A percentile compares a stretch with the other conserved stretches of the same genome.
These are phyloP conservation scores for Casuarina equisetifolia DNA, from an alignment of 306 rosid species.

Conservation along the genomic window DNA sequence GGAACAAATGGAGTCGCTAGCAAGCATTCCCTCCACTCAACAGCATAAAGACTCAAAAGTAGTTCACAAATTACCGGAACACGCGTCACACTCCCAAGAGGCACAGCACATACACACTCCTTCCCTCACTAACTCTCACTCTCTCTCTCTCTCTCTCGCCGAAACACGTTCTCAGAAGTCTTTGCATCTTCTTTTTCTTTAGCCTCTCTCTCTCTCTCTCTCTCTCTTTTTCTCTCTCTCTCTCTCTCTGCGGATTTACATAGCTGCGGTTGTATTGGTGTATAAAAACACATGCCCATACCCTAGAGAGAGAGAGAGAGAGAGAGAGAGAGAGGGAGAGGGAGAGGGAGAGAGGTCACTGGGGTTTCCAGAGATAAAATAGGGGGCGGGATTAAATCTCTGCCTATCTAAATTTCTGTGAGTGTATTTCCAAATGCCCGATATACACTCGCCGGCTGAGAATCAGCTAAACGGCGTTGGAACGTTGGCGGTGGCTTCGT, in stretches of 20 bases:
- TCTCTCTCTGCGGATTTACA: neutral
- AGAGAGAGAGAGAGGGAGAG: neutral
- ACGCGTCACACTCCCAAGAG: conserved; percentile 8
- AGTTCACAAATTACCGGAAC: neutral
- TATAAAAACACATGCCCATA: neutral
- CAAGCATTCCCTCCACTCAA: no score
- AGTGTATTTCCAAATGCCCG: conserved; percentile 5
- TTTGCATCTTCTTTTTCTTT: neutral
- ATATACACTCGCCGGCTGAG: neutral
- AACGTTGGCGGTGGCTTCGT: conserved; percentile 33
- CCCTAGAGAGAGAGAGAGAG: neutral
- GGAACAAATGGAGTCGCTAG: no score
- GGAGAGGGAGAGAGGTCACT: neutral
- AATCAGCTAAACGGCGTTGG: conserved; percentile 48
- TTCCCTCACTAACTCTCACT: neutral
- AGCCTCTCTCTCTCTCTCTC: neutral
- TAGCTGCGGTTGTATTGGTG: neutral
- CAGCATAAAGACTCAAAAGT: no score
- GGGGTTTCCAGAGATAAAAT: neutral
- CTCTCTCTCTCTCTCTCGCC: conserved; percentile 10
- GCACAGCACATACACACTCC: neutral
- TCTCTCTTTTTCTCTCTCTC: neutral
- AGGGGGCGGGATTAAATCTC: neutral
- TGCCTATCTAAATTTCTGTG: neutral
- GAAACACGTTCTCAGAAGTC: neutral